Percentiles rank a stretch among this genome's conserved stretches.
Evolutionary conservation across 2,329 filamentous ascomycete species (phyloP).

Genomic region (Pseudogymnoascus sp.): DNA sequence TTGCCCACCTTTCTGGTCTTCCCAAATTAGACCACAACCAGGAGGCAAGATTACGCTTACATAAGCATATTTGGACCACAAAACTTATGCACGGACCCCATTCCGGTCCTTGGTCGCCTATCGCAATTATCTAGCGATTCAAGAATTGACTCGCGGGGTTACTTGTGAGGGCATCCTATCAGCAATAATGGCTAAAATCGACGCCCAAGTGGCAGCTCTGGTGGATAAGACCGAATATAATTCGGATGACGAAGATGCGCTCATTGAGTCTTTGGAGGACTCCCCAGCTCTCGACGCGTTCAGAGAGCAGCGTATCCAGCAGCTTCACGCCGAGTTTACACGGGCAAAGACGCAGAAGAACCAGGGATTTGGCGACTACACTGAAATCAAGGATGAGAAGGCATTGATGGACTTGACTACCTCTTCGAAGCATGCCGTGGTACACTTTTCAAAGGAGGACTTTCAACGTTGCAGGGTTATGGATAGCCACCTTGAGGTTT

Average conservation of each 20-base stretch:
- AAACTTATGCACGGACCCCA: not conserved
- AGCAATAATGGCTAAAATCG: constrained; percentile 39
- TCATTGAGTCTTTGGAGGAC: constrained; percentile 51
- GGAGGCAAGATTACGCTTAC: constrained; percentile 10
- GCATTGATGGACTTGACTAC: constrained; percentile 44
- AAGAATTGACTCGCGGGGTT: constrained; percentile 1
- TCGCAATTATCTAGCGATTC: constrained; percentile 10
- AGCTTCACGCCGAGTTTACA: constrained; percentile 49
- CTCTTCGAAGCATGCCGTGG: constrained; percentile 33
- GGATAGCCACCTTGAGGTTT: constrained; percentile 35
- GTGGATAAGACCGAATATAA: constrained; percentile 33
- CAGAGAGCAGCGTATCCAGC: constrained; percentile 51
- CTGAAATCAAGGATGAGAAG: constrained; percentile 53
- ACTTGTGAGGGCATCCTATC: not conserved
- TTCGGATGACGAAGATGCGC: constrained; percentile 50
- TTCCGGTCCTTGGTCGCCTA: not conserved
- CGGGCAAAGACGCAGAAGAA: constrained; percentile 46
- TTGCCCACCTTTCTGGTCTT: constrained; percentile 10
- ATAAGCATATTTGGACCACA: not conserved
- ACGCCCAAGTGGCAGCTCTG: constrained; percentile 44
- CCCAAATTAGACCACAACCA: constrained; percentile 8
- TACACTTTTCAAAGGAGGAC: constrained; percentile 38
- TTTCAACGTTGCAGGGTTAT: constrained; percentile 38
- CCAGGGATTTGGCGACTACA: constrained; percentile 46
- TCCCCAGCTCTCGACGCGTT: constrained; percentile 47